Evolutionary conservation across 2,329 filamentous ascomycete genomes (phyloP), one percentile per base, ranked within the genome.

Genomic region (Gaeumannomyces sp.): DNA sequence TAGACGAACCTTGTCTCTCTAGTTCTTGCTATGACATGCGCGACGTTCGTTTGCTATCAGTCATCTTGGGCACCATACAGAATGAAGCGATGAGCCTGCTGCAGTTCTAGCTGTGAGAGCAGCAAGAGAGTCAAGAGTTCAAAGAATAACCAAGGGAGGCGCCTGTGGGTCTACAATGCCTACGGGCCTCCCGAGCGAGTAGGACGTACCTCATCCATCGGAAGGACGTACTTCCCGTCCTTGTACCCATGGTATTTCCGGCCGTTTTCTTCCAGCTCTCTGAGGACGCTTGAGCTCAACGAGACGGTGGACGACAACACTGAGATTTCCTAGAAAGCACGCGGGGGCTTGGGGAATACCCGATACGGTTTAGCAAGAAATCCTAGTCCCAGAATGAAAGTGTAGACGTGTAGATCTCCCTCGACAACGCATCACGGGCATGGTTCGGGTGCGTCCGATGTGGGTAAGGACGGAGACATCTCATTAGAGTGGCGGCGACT

Each of bases 211-310:
- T 78, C 75, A 61, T 78, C 76, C 28, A 74, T 77, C 11, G 76
- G 76, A 65, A 78, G 68, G 1, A 74, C 69, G 59, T 78, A 78
- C 64, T 73, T 72, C n/a, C 75, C 76, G 27, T 75, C 74, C 64
- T 76, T 76, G 67, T 74, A 77, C 10, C 71, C 73, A 64, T 78
- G 76, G 64, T 78, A 78, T 61, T 74, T 73, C 25, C 77, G 72
- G 29, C 76, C 76, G 61, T 78, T 77, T 63, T 77, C 75, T 61
- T 74, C 71, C 35, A 70, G 70, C 3, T 69, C 70, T 25, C 69
- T 69, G 33, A 72, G 62, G 33, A 74, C 69, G 38, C 72, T 74
- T 25, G 73, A 74, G 10, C 73, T 68, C 22, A 74, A 67, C 6
- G 73, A 74, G n/a, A 72, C 72, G 1, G 73, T 74, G 1, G 73